Evolutionary conservation across 2,329 filamentous ascomycete genomes (phyloP), one percentile per base, ranked within the genome.

Genomic region (Xylariaceae sp.): DNA sequence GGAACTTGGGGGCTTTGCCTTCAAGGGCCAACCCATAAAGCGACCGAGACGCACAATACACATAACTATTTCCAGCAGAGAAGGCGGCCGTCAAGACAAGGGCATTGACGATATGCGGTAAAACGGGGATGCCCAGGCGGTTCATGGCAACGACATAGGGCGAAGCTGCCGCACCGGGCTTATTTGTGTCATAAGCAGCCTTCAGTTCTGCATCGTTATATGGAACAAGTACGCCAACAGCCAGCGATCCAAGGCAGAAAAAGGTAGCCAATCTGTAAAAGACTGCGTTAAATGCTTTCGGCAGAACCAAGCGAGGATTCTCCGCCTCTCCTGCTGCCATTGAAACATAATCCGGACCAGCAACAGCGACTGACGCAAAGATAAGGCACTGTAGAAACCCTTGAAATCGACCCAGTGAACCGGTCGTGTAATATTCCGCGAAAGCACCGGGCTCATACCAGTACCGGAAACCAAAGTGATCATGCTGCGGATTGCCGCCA

Each of bases 311-410:
- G 13, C 88, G 83, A 0, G 88, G 88, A 61, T 90, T 88, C 63
- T 88, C 81, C 1, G 87, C 81, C 69, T 91, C 88, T 15, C 85
- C 87, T 2, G 87, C 87, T 4, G 81, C 77, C 80, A 81, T 80
- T 5, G 76, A 72, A 53, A 87, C 79, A 63, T 84, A 84, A 60
- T 85, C 82, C 0, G 82, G 82, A 1, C 82, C 82, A 6, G 80
- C 80, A 50, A 85, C 82, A 1, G 84, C 85, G 67, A 89, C 88
- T 30, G 83, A 82, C 2, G 87, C 87, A 57, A 85, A 81, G 54
- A 91, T 90, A 13, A 91, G 74, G 63, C 88, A 92, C 61, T 88
- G 83, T 35, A 93, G 68, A 60, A 95, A 92, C 0, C 91, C 91
- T 1, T 91, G 74, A 66, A 86, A 92, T 15, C 80, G 77, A n/a